phyloP scores from a whole-genome alignment of 169 alveolate species.

The Babesia divergens region DNA sequence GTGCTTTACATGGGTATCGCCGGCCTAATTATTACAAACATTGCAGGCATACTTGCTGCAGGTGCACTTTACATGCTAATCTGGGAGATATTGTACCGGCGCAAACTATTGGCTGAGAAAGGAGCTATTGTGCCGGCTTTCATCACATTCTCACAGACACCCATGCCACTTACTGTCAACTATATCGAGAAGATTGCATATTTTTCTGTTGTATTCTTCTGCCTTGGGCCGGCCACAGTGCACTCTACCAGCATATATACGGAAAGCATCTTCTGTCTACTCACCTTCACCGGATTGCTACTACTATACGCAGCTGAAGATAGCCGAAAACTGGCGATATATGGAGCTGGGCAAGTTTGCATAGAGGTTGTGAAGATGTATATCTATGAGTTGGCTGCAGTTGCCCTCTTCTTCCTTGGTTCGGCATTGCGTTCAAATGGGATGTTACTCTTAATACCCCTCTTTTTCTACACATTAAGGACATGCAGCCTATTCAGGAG shows the following conservation, averaged over 20 bases:
- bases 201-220: background rate
- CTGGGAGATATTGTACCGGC: slow-evolving; percentile 31
- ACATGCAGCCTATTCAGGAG: slow-evolving; percentile 47
- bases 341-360: background rate
- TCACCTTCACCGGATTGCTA: slow-evolving; percentile 12
- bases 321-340: slow-evolving; percentile 4
- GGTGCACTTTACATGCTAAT: slow-evolving; percentile 29
- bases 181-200: slow-evolving; percentile 36
- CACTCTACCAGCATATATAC: slow-evolving; percentile 49
- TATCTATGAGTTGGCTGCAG: slow-evolving; percentile 10
- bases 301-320: slow-evolving; percentile 18
- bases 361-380: background rate
- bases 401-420: slow-evolving; percentile 21
- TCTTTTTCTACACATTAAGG: slow-evolving; percentile 60
- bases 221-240: slow-evolving; percentile 32
- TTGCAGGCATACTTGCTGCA: slow-evolving; percentile 17
- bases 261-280: slow-evolving; percentile 33
- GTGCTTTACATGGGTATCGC: slow-evolving; percentile 16
- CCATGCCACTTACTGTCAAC: background rate
- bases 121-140: background rate
- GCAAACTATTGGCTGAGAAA: background rate
- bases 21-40: slow-evolving; percentile 41
- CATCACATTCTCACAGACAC: background rate
- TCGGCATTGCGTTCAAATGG: slow-evolving; percentile 69
- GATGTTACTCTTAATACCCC: slow-evolving; percentile 65